Evolutionary conservation across 306 rosid species (phyloP), one percentile per base, ranked within the genome.

Genomic region (Cucumis hystrix): DNA sequence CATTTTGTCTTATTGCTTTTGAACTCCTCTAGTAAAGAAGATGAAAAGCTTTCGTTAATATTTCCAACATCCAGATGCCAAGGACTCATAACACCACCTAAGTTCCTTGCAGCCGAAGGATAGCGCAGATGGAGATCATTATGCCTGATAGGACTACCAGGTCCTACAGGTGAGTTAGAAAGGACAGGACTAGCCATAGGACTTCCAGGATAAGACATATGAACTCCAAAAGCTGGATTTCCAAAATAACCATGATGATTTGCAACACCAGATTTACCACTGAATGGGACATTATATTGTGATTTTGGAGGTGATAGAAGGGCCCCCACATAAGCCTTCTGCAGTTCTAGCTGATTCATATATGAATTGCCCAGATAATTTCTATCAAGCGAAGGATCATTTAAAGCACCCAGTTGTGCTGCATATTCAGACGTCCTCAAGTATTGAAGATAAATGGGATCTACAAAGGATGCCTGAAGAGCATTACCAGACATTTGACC

Each of bases 71-170:
- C 99, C 25, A 86, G 79, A 66, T 92, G 93, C 99, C 98, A 92
- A 39, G 91, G 82, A 75, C 96, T 91, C 88, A 90, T 81, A 82
- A 86, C 80, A 47, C 90, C 88, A 23, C 91, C 96, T 78, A 95
- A 80, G 84, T 85, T 90, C 90, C 97, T 92, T 87, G 90, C 82
- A 76, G 93, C 94, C 80, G 99, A 81, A 82, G 97, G 89, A 83
- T 84, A 88, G 52, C 91, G 88, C 86, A 92, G 77, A 82, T 85
- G 91, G 65, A 86, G 88, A 33, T 95, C 99, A 78, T 78, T 80
- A 80, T 90, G 96, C 85, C 97, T 87, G 78, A 92, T 87, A 71
- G 97, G 97, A 88, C 97, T 95, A 18, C 93, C 97, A 52, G 97
- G 88, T 71, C 94, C 97, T 82, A 85, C 90, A 0, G 97, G 97